phyloP scores from a whole-genome alignment of 2,329 filamentous ascomycete genomes.

The Cladophialophora immunda region DNA sequence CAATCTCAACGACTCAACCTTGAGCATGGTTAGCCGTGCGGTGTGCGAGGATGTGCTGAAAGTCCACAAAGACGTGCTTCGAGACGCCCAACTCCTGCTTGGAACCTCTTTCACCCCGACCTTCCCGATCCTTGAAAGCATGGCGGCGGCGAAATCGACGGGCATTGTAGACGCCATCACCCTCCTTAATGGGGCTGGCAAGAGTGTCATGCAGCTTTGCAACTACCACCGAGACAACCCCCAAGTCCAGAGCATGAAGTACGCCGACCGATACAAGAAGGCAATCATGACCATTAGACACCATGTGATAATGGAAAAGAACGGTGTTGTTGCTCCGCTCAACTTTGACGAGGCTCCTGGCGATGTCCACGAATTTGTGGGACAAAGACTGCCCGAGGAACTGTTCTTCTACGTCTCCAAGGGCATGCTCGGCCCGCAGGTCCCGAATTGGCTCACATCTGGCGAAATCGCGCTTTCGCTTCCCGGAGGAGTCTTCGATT shows the following conservation, averaged over 20 bases:
- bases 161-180: conserved; percentile 80
- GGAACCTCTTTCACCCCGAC: conserved; percentile 81
- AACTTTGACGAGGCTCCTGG: conserved; percentile 77
- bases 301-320: conserved; percentile 79
- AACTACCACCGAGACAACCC: conserved; percentile 81
- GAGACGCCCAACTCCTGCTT: conserved; percentile 82
- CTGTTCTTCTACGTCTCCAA: conserved; percentile 88
- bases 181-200: conserved; percentile 72
- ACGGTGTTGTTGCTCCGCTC: conserved; percentile 79
- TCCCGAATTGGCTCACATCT: conserved; percentile 83
- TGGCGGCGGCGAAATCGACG: conserved; percentile 55
- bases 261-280: conserved; percentile 86
- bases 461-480: conserved; percentile 79
- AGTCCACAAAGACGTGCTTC: conserved; percentile 33
- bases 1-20: conserved; percentile 65
- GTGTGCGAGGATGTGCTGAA: conserved; percentile 68
- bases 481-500: conserved; percentile 84
- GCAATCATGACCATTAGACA: conserved; percentile 87
- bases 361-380: conserved; percentile 89
- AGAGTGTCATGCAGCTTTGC: conserved; percentile 77
- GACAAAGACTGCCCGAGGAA: conserved; percentile 88
- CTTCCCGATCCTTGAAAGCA: conserved; percentile 78
- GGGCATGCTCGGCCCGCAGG: conserved; percentile 79
- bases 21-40: conserved; percentile 71
- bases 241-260: conserved; percentile 74